phyloP scores from a whole-genome alignment of 441 rosid species.

The Erodium trifolium region DNA sequence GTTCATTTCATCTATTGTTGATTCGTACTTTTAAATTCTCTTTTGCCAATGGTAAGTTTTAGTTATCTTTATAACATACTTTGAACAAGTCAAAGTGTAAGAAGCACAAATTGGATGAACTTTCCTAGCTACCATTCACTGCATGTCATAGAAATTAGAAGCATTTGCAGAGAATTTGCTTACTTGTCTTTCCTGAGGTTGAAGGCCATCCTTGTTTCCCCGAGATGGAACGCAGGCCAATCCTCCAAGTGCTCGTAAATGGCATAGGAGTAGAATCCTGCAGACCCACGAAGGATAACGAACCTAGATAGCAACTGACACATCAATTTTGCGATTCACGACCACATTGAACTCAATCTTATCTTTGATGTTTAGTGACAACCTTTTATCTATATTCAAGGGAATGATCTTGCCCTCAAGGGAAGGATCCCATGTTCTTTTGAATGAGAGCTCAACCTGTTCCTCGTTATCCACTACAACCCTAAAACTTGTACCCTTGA shows the following conservation, averaged over 20 bases:
- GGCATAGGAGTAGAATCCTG: slow-evolving; percentile 74
- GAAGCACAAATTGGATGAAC: background rate
- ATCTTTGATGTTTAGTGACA: background rate
- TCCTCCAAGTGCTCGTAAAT: slow-evolving; percentile 58
- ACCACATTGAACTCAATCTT: background rate
- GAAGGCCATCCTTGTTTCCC: slow-evolving; percentile 64
- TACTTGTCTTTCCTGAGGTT: slow-evolving; percentile 81
- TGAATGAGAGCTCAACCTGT: slow-evolving; percentile 24
- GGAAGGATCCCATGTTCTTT: slow-evolving; percentile 22
- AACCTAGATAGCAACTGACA: slow-evolving; percentile 31
- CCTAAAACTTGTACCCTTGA: slow-evolving; percentile 22
- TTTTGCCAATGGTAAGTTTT: background rate
- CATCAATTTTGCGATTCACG: background rate
- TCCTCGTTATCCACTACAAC: slow-evolving; percentile 22
- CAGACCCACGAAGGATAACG: slow-evolving; percentile 47
- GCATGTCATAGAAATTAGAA: background rate
- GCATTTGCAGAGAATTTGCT: background rate
- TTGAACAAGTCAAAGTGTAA: background rate
- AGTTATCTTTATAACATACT: background rate
- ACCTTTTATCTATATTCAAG: slow-evolving; percentile 27
- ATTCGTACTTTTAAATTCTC: background rate
- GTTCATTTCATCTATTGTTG: background rate
- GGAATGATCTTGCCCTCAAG: slow-evolving; percentile 24
- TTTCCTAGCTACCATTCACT: background rate
- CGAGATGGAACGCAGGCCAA: slow-evolving; percentile 73